A percentile compares a stretch with the other conserved stretches of the same genome.
These are phyloP conservation scores for Penicillium sp. DNA, from an alignment of 2,329 filamentous ascomycete species.

Conservation along the genomic window DNA sequence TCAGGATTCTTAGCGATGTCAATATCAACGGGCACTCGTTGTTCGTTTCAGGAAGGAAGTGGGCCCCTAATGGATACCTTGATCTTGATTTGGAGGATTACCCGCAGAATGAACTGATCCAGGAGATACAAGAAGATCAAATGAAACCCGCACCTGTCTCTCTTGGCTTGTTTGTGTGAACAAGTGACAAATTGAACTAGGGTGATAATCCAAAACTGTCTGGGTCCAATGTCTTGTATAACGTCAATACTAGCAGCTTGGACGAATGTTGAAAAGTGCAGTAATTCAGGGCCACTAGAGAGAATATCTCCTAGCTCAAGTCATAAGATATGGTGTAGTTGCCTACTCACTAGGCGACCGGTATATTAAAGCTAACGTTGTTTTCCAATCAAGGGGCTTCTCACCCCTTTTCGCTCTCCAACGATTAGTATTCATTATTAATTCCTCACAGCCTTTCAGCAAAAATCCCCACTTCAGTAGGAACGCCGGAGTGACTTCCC, in stretches of 20 bases:
- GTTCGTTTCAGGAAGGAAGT: not conserved
- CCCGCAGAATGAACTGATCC: not conserved
- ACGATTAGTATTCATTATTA: constrained; percentile 36
- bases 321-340: not conserved
- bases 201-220: not conserved
- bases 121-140: not conserved
- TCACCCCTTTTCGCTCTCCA: constrained; percentile 39
- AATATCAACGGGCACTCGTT: not conserved
- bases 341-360: not conserved
- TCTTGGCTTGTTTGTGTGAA: not conserved
- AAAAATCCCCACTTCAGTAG: constrained; percentile 37
- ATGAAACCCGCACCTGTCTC: not conserved
- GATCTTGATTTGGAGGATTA: not conserved
- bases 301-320: not conserved
- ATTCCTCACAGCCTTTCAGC: constrained; percentile 32
- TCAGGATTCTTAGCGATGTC: not conserved
- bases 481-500: constrained; percentile 42
- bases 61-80: not conserved
- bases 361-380: not conserved
- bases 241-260: not conserved
- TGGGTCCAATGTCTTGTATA: not conserved
- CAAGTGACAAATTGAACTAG: not conserved
- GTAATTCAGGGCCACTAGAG: too few species aligned
- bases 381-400: constrained; percentile 14
- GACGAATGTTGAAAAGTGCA: too few species aligned